Conservation (phyloP, 129 eudicot genomes). For the Pseudognaphalium luteoalbum region DNA sequence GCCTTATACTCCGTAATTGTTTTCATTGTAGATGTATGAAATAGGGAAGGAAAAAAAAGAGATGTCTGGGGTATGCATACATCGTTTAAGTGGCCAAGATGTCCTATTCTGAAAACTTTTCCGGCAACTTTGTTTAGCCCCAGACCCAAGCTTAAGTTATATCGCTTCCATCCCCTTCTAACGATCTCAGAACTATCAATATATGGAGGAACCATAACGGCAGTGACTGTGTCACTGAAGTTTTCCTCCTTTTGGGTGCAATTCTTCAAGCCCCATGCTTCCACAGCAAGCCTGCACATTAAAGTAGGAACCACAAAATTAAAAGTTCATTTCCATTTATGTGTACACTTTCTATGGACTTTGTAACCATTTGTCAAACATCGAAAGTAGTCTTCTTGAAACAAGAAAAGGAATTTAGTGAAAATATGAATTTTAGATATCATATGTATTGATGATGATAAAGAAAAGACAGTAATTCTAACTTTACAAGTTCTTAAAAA, state of each 20-base stretch:
- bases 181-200: conserved; percentile 88
- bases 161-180: conserved; percentile 84
- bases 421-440: neutral
- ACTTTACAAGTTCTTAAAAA: neutral
- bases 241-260: conserved; percentile 95
- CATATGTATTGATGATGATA: neutral
- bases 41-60: neutral
- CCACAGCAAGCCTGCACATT: conserved; percentile 52
- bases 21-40: neutral
- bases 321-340: neutral
- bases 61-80: conserved; percentile 31
- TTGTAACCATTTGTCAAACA: neutral
- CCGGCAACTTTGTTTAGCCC: conserved; percentile 99
- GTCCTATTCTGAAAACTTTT: conserved; percentile 97
- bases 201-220: conserved; percentile 57
- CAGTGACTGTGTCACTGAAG: conserved; percentile 97
- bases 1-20: neutral
- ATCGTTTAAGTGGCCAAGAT: conserved; percentile 98
- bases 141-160: conserved; percentile 86
- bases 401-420: neutral
- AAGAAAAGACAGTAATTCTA: neutral
- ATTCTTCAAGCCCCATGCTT: conserved; percentile 83
- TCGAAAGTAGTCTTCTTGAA: neutral
- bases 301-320: neutral
- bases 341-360: neutral